Percentiles rank a stretch among this genome's conserved stretches.
Evolutionary conservation across 208 protist species (phyloP).

Genomic region (Leishmania lainsoni): DNA sequence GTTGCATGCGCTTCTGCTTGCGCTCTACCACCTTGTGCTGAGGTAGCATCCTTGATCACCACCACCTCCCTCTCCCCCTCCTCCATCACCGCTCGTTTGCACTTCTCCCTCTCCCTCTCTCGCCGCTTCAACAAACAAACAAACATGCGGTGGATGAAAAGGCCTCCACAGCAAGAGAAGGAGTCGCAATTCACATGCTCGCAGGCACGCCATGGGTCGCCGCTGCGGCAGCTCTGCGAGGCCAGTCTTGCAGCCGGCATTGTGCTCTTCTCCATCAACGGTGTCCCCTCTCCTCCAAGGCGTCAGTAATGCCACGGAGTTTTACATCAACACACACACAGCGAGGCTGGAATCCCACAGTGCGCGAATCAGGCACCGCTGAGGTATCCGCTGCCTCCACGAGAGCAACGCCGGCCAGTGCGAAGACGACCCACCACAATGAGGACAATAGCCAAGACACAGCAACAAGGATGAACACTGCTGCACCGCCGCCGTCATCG

Average conservation of each 20-base stretch:
- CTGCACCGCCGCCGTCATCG: not conserved
- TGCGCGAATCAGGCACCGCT: no score
- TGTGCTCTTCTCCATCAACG: slow-evolving; percentile 1
- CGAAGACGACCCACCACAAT: not conserved
- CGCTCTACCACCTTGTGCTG: not conserved
- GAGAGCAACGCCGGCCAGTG: not conserved
- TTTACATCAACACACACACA: slow-evolving; percentile 16
- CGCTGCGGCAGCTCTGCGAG: not conserved
- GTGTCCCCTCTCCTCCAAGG: slow-evolving; percentile 6
- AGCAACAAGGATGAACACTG: not conserved
- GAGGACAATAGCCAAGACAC: not conserved
- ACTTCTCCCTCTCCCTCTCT: not conserved
- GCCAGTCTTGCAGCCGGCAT: no score
- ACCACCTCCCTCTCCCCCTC: not conserved
- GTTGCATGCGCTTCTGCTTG: not conserved
- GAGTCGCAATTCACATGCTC: not conserved
- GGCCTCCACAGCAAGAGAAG: not conserved
- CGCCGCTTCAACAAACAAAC: not conserved
- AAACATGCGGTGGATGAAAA: no score
- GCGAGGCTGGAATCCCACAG: not conserved
- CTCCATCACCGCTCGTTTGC: not conserved
- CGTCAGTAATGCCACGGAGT: not conserved
- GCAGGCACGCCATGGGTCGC: not conserved
- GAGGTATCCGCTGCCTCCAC: not conserved
- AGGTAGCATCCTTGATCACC: not conserved